A percentile compares a stretch with the other conserved stretches of the same genome.
Evolutionary conservation across 352 stramenopile species (phyloP).

Genomic region (Thraustochytrium striatum): DNA sequence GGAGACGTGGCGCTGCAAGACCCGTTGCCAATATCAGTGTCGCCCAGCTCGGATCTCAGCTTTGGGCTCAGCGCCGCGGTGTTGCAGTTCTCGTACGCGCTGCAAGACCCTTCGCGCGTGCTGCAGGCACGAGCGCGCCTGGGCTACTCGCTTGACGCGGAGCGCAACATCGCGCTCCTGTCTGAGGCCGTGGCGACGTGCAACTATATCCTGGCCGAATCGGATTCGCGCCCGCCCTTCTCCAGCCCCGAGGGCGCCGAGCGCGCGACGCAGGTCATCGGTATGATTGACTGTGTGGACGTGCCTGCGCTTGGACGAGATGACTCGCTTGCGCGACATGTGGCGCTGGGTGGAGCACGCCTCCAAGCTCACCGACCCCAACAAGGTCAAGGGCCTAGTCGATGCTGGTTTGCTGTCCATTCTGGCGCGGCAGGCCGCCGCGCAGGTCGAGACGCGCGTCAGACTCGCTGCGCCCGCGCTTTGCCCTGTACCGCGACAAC

Average conservation of each 20-base stretch:
- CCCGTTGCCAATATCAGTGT: slow-evolving; percentile 72
- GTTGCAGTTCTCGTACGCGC: slow-evolving; percentile 58
- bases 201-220: too few species aligned
- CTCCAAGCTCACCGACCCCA: not conserved
- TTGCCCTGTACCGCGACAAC: slow-evolving; percentile 62
- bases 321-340: slow-evolving; percentile 36
- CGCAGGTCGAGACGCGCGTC: slow-evolving; percentile 62
- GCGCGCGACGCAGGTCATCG: slow-evolving; percentile 59
- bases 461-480: not conserved
- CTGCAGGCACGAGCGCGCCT: not conserved
- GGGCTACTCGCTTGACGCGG: slow-evolving; percentile 5
- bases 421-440: slow-evolving; percentile 61
- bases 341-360: slow-evolving; percentile 26
- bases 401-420: slow-evolving; percentile 56
- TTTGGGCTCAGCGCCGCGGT: slow-evolving; percentile 71
- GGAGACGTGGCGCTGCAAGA: slow-evolving; percentile 78
- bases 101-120: not conserved
- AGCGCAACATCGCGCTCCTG: slow-evolving; percentile 17
- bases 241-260: too few species aligned
- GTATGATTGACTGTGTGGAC: too few species aligned
- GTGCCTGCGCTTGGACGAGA: not conserved
- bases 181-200: not conserved
- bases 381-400: slow-evolving; percentile 13
- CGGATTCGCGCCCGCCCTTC: too few species aligned
- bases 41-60: slow-evolving; percentile 63